Evolutionary conservation across 2,329 filamentous ascomycete species (phyloP), one percentile per base, ranked within the genome.

Genomic region (Scedosporium apiospermum): DNA sequence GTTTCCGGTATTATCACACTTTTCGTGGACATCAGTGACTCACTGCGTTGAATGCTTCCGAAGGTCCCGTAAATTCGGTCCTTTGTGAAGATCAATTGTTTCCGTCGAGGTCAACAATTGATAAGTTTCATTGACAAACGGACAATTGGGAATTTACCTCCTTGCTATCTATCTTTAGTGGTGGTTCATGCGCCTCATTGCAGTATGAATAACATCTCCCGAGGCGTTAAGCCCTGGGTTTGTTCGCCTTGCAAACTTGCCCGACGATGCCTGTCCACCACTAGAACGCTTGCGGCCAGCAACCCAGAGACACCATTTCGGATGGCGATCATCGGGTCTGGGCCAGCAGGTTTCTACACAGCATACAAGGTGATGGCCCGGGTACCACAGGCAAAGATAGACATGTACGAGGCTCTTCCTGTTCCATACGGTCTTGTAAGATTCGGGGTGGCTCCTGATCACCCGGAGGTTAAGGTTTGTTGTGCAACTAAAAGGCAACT

Each of bases 391-490:
- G 87, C 88, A 0, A 82, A 84, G 60, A 83, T 99, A 23, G 93
- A 98, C 75, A 98, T 99, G 93, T 99, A 96, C 71, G 95, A 99
- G 76, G 86, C 91, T 30, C 77, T 98, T 46, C 95, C 95, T 0
- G 92, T 96, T 3, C 95, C 95, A 0, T 99, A 91, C 71, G 95
- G 95, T 1, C 82, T 99, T 62, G 93, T 96, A 59, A 83, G 95
- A 62, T 96, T 95, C 71, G 95, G 95, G 7, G 95, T 99, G 64
- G 96, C 95, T n/a, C 95, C 95, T 4, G 95, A 99, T 73, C 95
- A 99, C 75, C 93, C 95, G 0, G 93, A 99, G 77, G 95, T 99
- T 67, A 99, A 99, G 85, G 91, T 95, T 77, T 64, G 76, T 60
- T 23, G 27, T 5, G 10, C 4, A 34, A n/a, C 6, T 12, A 21